Conservation (phyloP, 108 stramenopile genomes). For the Fragilariopsis cylindrus region DNA sequence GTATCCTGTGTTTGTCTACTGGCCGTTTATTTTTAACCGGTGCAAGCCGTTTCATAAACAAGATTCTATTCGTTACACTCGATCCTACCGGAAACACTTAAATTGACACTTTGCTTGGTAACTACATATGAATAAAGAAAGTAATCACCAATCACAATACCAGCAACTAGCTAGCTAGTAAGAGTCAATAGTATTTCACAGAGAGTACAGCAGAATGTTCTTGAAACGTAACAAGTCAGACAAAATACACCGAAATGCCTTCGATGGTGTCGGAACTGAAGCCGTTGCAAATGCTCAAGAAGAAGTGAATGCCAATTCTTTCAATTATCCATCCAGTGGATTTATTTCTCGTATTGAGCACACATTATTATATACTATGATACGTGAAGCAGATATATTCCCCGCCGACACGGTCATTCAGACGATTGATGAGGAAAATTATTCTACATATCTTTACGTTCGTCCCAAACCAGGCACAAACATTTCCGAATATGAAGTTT, state of each 20-base stretch:
- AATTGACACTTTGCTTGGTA: too few species aligned
- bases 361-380: conserved; percentile 45
- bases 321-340: conserved; percentile 50
- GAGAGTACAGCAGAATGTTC: background rate
- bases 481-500: conserved; percentile 37
- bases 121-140: too few species aligned
- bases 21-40: too few species aligned
- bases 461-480: conserved; percentile 11
- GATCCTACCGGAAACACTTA: too few species aligned
- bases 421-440: conserved; percentile 59
- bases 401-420: conserved; percentile 46
- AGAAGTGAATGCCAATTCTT: conserved; percentile 17
- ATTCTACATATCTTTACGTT: conserved; percentile 39
- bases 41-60: too few species aligned
- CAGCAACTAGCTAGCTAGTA: too few species aligned
- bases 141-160: too few species aligned
- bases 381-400: conserved; percentile 47
- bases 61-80: too few species aligned
- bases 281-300: conserved; percentile 8
- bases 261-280: conserved; percentile 24
- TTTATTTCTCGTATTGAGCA: conserved; percentile 62
- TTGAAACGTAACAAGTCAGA: conserved; percentile 5
- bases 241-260: background rate
- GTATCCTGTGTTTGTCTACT: too few species aligned
- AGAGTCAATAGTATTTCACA: too few species aligned